Conservation (phyloP, 1,139 yeast genomes). For the Trichomonascaceae sp. region DNA sequence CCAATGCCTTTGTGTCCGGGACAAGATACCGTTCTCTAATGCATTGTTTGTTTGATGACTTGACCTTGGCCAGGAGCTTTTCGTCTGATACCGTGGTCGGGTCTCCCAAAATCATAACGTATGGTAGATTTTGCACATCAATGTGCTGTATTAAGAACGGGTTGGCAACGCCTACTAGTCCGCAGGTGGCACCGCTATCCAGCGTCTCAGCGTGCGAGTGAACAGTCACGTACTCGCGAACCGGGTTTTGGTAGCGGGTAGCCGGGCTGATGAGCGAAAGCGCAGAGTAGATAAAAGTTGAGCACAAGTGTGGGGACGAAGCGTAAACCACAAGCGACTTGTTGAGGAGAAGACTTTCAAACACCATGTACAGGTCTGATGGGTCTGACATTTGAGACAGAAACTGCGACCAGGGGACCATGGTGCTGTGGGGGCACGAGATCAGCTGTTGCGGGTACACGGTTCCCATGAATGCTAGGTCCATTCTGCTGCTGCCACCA, state of each 20-base stretch:
- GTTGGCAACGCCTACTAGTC: constrained; percentile 18
- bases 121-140: too few relatives aligned
- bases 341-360: constrained; percentile 15
- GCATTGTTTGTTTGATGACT: constrained; percentile 7
- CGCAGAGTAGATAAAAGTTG: constrained; percentile 15
- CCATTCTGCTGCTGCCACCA: constrained; percentile 8
- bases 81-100: too few relatives aligned
- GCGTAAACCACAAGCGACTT: constrained; percentile 17
- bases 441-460: constrained; percentile 8
- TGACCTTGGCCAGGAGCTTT: constrained; percentile 2
- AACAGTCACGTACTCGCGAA: constrained; percentile 19
- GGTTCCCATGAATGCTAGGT: constrained; percentile 18
- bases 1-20: constrained; percentile 14
- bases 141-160: constrained; percentile 12
- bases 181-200: too few relatives aligned
- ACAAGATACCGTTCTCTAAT: constrained; percentile 8
- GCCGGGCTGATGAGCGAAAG: constrained; percentile 17
- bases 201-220: constrained; percentile 10
- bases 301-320: constrained; percentile 16
- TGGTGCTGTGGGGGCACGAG: constrained; percentile 5
- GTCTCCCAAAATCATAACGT: too few relatives aligned
- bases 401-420: constrained; percentile 14
- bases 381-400: constrained; percentile 9
- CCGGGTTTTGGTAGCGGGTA: constrained; percentile 10
- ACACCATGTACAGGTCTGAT: constrained; percentile 16